Percentiles rank a stretch among this genome's conserved stretches.
Evolutionary conservation across 2,329 filamentous ascomycete species (phyloP).

Genomic region (Trichoderma sp.): DNA sequence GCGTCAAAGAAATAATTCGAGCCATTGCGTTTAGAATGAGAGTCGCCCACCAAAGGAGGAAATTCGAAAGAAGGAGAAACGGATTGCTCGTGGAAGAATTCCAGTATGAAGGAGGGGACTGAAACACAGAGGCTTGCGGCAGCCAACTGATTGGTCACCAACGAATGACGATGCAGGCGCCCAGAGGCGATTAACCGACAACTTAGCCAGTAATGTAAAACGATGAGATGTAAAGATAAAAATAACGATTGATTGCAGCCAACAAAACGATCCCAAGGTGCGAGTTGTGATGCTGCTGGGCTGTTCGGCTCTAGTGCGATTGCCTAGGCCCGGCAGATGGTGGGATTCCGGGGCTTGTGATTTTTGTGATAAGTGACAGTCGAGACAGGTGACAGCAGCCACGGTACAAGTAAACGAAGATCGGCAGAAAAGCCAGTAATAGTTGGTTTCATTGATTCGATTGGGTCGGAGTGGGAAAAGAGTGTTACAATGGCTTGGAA

Average conservation of each 20-base stretch:
- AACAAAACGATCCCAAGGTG: background rate
- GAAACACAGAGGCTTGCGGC: background rate
- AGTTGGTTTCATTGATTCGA: constrained; percentile 14
- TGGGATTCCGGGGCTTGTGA: constrained; percentile 13
- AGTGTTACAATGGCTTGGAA: background rate
- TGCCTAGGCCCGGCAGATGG: constrained; percentile 12
- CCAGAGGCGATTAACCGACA: background rate
- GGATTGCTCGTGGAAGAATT: constrained; percentile 2
- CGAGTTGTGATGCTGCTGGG: background rate
- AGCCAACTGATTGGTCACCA: background rate
- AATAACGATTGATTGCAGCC: background rate
- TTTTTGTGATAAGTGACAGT: constrained; percentile 18
- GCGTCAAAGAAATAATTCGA: background rate
- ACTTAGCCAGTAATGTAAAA: background rate
- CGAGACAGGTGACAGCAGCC: background rate
- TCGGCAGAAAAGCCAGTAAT: constrained; percentile 2
- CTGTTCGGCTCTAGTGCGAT: background rate
- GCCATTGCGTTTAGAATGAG: constrained; percentile 6
- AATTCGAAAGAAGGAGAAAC: background rate
- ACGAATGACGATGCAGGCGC: background rate
- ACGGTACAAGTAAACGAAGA: background rate
- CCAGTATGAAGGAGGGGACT: constrained; percentile 6
- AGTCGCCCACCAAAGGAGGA: background rate
- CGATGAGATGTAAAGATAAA: background rate
- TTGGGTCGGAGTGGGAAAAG: background rate